A percentile compares a stretch with the other conserved stretches of the same genome.
phyloP scores from a whole-genome alignment of 257 asterid species.

The Handroanthus guayacan region DNA sequence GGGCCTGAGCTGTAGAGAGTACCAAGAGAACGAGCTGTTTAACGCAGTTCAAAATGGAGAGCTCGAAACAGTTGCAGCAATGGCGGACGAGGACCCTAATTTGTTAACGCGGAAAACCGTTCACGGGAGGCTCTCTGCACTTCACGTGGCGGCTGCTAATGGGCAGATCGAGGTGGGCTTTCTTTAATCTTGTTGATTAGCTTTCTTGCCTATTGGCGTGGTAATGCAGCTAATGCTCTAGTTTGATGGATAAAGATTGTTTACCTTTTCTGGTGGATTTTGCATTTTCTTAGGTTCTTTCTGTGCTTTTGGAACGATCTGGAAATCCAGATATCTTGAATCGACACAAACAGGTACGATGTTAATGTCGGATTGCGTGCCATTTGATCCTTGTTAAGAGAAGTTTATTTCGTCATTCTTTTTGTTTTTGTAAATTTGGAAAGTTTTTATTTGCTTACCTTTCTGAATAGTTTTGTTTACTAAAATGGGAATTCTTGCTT shows the following conservation, averaged over 20 bases:
- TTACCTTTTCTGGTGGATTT: constrained; percentile 15
- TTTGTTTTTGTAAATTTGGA: neutral
- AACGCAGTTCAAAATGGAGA: constrained; percentile 75
- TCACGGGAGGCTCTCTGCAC: constrained; percentile 59
- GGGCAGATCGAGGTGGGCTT: constrained; percentile 73
- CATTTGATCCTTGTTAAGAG: constrained; percentile 4
- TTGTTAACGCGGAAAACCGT: constrained; percentile 46
- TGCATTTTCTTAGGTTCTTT: constrained; percentile 61
- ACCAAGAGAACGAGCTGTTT: constrained; percentile 55
- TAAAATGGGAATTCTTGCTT: constrained; percentile 22
- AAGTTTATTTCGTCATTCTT: neutral
- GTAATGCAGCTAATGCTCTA: neutral
- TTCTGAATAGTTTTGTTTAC: constrained; percentile 21
- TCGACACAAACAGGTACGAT: constrained; percentile 81
- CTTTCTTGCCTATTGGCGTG: constrained; percentile 16
- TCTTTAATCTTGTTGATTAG: neutral
- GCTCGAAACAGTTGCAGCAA: constrained; percentile 57
- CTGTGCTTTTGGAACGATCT: constrained; percentile 70
- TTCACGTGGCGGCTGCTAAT: constrained; percentile 78
- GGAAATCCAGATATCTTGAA: constrained; percentile 72
- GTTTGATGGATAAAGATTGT: constrained; percentile 27
- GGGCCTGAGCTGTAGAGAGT: constrained; percentile 62
- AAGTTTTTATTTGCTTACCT: constrained; percentile 1
- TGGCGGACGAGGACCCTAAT: constrained; percentile 62
- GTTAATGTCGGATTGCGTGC: constrained; percentile 3